Conservation (phyloP, 148 eudicot species). For the Chenopodium suecicum region DNA sequence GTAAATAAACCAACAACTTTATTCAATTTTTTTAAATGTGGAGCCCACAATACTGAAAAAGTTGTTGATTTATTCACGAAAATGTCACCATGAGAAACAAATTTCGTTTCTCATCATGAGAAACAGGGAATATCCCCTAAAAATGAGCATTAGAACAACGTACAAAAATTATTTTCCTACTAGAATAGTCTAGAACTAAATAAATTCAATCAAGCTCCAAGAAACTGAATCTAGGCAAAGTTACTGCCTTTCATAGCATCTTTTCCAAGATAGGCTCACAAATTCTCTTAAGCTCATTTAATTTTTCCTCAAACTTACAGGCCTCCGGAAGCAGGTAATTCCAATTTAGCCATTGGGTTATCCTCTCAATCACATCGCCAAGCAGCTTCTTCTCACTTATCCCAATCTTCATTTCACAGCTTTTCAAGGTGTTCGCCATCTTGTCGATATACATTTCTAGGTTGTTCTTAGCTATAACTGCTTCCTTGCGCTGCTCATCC, state of each 20-base stretch:
- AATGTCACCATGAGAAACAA: too few species aligned
- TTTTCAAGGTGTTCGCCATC: neutral
- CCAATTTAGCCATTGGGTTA: neutral
- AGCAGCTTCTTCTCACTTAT: neutral
- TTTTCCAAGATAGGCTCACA: neutral
- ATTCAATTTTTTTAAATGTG: too few species aligned
- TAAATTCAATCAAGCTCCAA: too few species aligned
- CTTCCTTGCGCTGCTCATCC: constrained; percentile 2
- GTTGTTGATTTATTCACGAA: too few species aligned
- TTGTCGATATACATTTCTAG: neutral
- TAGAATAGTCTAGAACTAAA: too few species aligned
- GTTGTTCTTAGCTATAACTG: neutral
- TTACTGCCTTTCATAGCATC: neutral
- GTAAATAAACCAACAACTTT: too few species aligned
- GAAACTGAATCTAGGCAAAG: too few species aligned
- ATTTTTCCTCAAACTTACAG: neutral
- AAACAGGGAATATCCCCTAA: too few species aligned
- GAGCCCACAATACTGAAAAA: too few species aligned
- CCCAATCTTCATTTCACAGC: neutral
- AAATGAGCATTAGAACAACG: too few species aligned
- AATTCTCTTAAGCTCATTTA: neutral
- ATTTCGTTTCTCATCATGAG: too few species aligned
- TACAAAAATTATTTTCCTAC: too few species aligned
- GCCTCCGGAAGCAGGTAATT: neutral
- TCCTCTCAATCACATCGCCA: neutral